Evolutionary conservation across 805 yeast genomes (phyloP).

Genomic region (Cyberlindnera galapagoensis): DNA sequence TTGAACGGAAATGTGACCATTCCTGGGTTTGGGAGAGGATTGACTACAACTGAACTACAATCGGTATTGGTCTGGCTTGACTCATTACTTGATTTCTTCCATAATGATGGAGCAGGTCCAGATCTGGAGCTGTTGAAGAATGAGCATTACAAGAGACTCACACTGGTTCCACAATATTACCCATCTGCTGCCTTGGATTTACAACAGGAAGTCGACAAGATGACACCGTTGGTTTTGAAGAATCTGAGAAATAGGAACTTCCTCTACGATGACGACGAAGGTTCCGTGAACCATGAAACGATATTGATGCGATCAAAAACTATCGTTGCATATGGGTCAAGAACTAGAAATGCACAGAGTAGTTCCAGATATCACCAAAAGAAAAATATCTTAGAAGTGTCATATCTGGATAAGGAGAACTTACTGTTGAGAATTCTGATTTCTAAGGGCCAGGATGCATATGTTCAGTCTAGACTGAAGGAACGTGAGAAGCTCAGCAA

Average conservation of each 20-base stretch:
- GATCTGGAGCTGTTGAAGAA: constrained; percentile 56
- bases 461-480: constrained; percentile 51
- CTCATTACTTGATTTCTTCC: constrained; percentile 67
- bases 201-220: constrained; percentile 49
- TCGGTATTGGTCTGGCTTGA: constrained; percentile 67
- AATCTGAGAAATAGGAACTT: constrained; percentile 43
- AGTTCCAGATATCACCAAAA: not conserved
- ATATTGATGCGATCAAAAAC: constrained; percentile 39
- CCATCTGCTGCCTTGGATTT: constrained; percentile 43
- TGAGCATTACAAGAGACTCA: constrained; percentile 55
- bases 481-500: constrained; percentile 46
- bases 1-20: constrained; percentile 25
- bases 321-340: constrained; percentile 65
- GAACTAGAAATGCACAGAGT: constrained; percentile 42
- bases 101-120: constrained; percentile 79
- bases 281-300: constrained; percentile 27
- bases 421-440: constrained; percentile 66
- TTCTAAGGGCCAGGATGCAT: constrained; percentile 54
- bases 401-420: constrained; percentile 39
- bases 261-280: constrained; percentile 27
- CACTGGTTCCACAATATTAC: constrained; percentile 60
- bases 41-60: constrained; percentile 57
- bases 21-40: constrained; percentile 46
- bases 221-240: constrained; percentile 48
- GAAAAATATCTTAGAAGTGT: not conserved